phyloP scores from a whole-genome alignment of 2,329 filamentous ascomycete species.

The Pseudocercospora musae region DNA sequence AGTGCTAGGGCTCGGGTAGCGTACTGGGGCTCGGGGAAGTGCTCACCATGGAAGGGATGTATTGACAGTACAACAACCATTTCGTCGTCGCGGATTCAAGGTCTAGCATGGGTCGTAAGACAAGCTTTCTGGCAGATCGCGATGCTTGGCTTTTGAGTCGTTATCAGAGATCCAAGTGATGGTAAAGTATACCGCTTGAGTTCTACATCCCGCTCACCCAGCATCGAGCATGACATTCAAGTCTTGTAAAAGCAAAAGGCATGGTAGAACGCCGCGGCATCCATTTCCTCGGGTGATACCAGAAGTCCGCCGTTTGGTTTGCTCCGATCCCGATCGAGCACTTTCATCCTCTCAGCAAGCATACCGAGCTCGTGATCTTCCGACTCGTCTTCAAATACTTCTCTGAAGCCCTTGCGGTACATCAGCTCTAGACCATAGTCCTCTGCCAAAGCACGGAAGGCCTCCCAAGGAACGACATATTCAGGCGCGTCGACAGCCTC shows the following conservation, averaged over 20 bases:
- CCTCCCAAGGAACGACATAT: conserved; percentile 97
- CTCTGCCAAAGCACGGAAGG: conserved; percentile 90
- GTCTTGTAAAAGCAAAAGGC: conserved; percentile 94
- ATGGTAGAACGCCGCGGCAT: conserved; percentile 85
- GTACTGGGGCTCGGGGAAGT: too few relatives aligned
- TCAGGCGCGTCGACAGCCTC: conserved; percentile 97
- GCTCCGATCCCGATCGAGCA: conserved; percentile 64
- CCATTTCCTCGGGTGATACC: conserved; percentile 83
- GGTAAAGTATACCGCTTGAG: too few relatives aligned
- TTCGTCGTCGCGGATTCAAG: neutral
- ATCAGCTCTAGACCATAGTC: conserved; percentile 95
- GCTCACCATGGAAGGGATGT: neutral
- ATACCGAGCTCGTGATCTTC: conserved; percentile 76
- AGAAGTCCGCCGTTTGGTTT: conserved; percentile 53
- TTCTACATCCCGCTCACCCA: neutral
- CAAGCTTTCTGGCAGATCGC: neutral
- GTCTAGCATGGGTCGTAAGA: neutral
- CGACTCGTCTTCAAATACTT: conserved; percentile 90
- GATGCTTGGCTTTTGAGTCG: neutral
- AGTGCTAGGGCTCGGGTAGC: too few relatives aligned
- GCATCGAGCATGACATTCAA: conserved; percentile 3
- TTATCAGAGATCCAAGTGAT: neutral
- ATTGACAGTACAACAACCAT: neutral
- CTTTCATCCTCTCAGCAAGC: conserved; percentile 93
- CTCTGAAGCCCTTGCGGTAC: conserved; percentile 85